phyloP scores from a whole-genome alignment of 306 rosid species.

The Vachellia pachyceras region DNA sequence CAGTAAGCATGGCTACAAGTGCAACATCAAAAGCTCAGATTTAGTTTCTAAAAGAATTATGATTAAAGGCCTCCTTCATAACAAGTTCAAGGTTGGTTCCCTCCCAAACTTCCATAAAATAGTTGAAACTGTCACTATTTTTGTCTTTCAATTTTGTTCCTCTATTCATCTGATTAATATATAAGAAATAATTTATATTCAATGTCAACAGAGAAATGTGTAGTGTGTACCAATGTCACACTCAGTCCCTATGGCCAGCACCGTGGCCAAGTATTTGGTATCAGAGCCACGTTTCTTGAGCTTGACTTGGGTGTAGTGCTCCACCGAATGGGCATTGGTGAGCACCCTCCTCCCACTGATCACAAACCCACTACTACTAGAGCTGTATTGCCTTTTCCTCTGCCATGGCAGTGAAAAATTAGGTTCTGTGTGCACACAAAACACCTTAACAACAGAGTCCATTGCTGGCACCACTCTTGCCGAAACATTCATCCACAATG shows the following conservation, averaged over 20 bases:
- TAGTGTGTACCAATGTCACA: slow-evolving; percentile 72
- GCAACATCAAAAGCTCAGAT: slow-evolving; percentile 41
- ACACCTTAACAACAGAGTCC: slow-evolving; percentile 96
- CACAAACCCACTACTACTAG: slow-evolving; percentile 94
- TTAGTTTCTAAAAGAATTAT: slow-evolving; percentile 29
- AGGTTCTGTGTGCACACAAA: slow-evolving; percentile 92
- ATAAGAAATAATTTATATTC: neutral
- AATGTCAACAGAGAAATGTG: neutral
- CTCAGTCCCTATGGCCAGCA: slow-evolving; percentile 96
- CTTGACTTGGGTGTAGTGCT: slow-evolving; percentile 92
- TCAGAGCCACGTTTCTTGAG: slow-evolving; percentile 98
- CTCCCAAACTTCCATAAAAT: neutral
- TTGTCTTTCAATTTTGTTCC: neutral
- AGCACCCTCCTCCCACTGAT: slow-evolving; percentile 82
- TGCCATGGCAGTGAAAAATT: slow-evolving; percentile 98
- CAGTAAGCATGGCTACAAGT: slow-evolving; percentile 85
- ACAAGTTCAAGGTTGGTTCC: neutral
- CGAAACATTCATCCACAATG: slow-evolving; percentile 48
- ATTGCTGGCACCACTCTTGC: slow-evolving; percentile 77
- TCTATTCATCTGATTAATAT: neutral
- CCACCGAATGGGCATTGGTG: slow-evolving; percentile 95
- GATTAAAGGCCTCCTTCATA: neutral
- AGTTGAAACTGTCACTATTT: neutral
- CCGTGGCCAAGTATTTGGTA: slow-evolving; percentile 91
- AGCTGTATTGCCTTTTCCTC: slow-evolving; percentile 88